Percentiles rank a stretch among this genome's conserved stretches.
Conservation (phyloP, 352 stramenopile species). For the Phytophthora pini region DNA sequence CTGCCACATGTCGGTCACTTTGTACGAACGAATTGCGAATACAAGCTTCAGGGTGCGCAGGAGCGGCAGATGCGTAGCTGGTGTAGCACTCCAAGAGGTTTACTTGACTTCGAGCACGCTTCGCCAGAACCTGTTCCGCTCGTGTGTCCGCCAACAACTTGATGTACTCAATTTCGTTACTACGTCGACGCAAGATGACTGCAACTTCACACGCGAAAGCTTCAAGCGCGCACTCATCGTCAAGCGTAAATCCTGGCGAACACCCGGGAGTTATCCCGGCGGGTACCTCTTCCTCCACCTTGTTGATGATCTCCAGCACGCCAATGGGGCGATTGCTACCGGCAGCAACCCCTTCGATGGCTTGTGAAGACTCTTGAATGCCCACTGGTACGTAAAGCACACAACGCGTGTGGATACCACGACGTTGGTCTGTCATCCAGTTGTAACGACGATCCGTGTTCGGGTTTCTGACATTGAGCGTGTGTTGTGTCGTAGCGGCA, state of each 20-base stretch:
- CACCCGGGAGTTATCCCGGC: constrained; percentile 16
- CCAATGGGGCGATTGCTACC: constrained; percentile 71
- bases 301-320: constrained; percentile 92
- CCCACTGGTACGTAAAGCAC: constrained; percentile 89
- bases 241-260: constrained; percentile 67
- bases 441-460: constrained; percentile 67
- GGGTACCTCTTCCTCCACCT: constrained; percentile 52
- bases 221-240: constrained; percentile 89
- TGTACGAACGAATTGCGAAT: constrained; percentile 67
- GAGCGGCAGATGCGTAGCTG: constrained; percentile 62
- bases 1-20: constrained; percentile 46
- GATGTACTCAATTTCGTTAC: constrained; percentile 91
- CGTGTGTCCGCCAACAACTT: constrained; percentile 85
- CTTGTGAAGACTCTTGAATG: constrained; percentile 52
- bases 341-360: constrained; percentile 28
- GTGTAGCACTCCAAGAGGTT: constrained; percentile 84
- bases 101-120: constrained; percentile 76
- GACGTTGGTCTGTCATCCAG: constrained; percentile 56
- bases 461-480: constrained; percentile 77
- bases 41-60: constrained; percentile 54
- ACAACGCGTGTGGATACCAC: constrained; percentile 66
- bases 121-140: constrained; percentile 73
- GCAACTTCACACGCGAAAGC: constrained; percentile 88
- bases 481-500: constrained; percentile 64
- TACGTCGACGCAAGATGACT: constrained; percentile 81